phyloP scores from a whole-genome alignment of 2,329 filamentous ascomycete species.

The Penicillium sp. region DNA sequence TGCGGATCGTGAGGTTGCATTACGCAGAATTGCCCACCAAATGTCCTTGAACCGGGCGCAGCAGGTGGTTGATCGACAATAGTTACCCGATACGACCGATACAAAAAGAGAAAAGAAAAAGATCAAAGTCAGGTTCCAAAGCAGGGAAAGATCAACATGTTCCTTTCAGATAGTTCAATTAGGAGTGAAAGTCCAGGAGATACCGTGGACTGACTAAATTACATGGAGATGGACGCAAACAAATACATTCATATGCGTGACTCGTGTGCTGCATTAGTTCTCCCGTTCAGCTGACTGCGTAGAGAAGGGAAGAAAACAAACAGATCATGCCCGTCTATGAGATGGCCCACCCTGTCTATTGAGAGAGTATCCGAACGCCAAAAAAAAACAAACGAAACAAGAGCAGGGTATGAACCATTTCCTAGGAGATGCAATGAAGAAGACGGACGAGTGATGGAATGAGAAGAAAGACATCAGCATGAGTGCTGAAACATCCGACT shows the following conservation, averaged over 20 bases:
- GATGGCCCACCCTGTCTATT: constrained; percentile 23
- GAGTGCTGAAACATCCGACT: background rate
- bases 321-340: constrained; percentile 19
- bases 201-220: constrained; percentile 9
- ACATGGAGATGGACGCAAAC: constrained; percentile 12
- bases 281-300: constrained; percentile 16
- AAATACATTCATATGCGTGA: constrained; percentile 16
- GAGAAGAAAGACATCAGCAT: background rate
- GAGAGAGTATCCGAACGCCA: constrained; percentile 16
- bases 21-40: constrained; percentile 11
- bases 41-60: constrained; percentile 3
- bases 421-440: background rate
- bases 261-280: constrained; percentile 23
- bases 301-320: constrained; percentile 8
- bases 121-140: background rate
- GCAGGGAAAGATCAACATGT: background rate
- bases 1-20: constrained; percentile 7
- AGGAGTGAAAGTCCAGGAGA: background rate
- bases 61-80: background rate
- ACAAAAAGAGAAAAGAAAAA: background rate
- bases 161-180: too few relatives aligned
- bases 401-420: background rate
- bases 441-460: background rate
- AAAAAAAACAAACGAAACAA: constrained; percentile 10
- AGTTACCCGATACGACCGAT: background rate